phyloP scores from a whole-genome alignment of 768 basidiomycete species.

The Cyclocybe cylindracea region DNA sequence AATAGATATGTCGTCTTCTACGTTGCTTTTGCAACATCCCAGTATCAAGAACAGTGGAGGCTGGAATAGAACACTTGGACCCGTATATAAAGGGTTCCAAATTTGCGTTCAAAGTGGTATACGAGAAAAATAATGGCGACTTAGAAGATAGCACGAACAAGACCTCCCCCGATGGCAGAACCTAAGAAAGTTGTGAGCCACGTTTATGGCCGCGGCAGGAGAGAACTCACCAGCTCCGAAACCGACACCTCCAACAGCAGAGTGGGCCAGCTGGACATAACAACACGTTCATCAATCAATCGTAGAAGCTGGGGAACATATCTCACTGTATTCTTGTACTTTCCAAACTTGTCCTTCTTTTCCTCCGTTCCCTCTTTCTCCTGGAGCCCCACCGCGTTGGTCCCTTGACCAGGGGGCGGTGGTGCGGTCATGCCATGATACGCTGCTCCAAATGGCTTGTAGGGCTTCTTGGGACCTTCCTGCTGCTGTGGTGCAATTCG shows the following conservation, averaged over 20 bases:
- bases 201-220: not conserved
- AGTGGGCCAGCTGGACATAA: conserved; percentile 50
- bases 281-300: not conserved
- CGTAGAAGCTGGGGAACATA: not conserved
- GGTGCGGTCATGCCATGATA: conserved; percentile 38
- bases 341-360: conserved; percentile 63
- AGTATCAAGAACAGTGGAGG: no score
- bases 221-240: conserved; percentile 67
- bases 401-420: conserved; percentile 35
- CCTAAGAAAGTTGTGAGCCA: conserved; percentile 6
- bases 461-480: conserved; percentile 27
- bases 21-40: no score
- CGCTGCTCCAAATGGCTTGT: conserved; percentile 48
- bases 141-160: conserved; percentile 19
- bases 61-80: no score
- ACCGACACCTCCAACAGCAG: conserved; percentile 71
- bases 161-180: conserved; percentile 19
- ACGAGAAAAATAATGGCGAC: no score
- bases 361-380: conserved; percentile 38
- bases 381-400: conserved; percentile 47
- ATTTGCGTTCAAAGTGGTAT: no score
- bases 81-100: no score
- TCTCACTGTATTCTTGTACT: conserved; percentile 58
- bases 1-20: no score
- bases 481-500: conserved; percentile 34